Conservation (phyloP, 2,329 filamentous ascomycete species). For the Chaetomium olivaceum region DNA sequence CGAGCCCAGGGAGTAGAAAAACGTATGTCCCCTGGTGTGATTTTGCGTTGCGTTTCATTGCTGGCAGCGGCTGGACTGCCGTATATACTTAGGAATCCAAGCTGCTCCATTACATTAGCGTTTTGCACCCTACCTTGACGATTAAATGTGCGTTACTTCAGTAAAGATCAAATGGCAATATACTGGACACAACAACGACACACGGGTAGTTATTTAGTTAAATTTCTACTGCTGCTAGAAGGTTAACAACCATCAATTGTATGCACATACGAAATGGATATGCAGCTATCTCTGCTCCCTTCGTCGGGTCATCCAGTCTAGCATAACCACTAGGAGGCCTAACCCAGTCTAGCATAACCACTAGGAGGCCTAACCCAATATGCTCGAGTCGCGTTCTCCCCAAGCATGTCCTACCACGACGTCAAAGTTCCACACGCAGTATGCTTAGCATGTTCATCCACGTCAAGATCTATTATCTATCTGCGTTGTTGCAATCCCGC, state of each 20-base stretch:
- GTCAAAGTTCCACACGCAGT: background rate
- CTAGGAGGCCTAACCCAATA: too few species aligned
- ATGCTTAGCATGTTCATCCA: background rate
- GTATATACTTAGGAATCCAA: background rate
- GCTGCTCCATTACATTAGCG: background rate
- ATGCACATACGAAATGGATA: too few species aligned
- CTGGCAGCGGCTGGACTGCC: too few species aligned
- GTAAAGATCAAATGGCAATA: background rate
- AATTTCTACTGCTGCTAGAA: too few species aligned
- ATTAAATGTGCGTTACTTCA: background rate
- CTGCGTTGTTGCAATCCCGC: background rate
- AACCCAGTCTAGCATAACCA: too few species aligned
- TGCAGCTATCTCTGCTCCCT: too few species aligned
- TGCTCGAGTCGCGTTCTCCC: background rate
- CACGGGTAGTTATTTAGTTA: too few species aligned
- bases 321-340: too few species aligned
- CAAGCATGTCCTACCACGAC: background rate
- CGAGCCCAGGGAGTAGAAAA: background rate
- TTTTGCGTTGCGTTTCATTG: background rate
- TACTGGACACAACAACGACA: too few species aligned
- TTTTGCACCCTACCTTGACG: background rate
- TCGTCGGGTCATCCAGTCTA: too few species aligned
- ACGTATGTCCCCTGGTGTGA: background rate
- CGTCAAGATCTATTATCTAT: background rate
- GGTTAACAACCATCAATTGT: too few species aligned